Base-by-base conservation (phyloP, 2,329 filamentous ascomycete genomes). In the Sphaerulina vaccinii region DNA sequence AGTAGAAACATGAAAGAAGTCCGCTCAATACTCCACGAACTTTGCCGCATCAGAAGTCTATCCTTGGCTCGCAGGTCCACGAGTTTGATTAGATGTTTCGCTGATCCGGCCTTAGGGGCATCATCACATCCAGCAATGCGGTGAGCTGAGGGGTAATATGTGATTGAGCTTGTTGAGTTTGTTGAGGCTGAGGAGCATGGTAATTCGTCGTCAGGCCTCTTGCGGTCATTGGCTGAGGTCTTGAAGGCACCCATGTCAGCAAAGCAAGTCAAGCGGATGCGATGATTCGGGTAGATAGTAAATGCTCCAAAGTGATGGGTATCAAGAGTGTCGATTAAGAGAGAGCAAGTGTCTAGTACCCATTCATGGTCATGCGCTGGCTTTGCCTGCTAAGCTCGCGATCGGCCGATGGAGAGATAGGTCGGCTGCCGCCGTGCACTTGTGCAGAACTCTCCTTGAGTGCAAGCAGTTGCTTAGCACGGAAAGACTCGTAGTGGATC, bases 401-500 rank as follows among this genome's bases (percentile, higher is more conserved):
- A 63, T 99, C 93, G 51, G 93, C 92, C 56, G 90, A 82, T 55
- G 93, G 93, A 71, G 89, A 95, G 79, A 99, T 99, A 68, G 93
- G 93, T 54, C 68, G 61, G 54, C 57, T 64, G 72, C 92, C 83
- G 64, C 84, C 73, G 78, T 84, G 80, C 61, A 85, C 87, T 61
- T 90, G 88, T 63, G 90, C 89, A 70, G 89, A 95, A 81, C 88
- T 96, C 80, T 99, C 93, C 84, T 97, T 99, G 71, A 99, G 82
- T 52, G 93, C 93, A 70, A 99, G 79, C 67, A 99, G 80, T 76
- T 99, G 93, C 85, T 99, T 99, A 68, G 93, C 91, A 75, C 93
- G 91, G 91, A 99, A 99, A 54, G 90, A 62, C 81, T 99, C 93
- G 81, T 99, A 99, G 82, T 99, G 93, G 75, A 96, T 99, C 80